These are phyloP conservation scores for Trifolium fragiferum DNA, from an alignment of 306 rosid species.

Conservation along the genomic window DNA sequence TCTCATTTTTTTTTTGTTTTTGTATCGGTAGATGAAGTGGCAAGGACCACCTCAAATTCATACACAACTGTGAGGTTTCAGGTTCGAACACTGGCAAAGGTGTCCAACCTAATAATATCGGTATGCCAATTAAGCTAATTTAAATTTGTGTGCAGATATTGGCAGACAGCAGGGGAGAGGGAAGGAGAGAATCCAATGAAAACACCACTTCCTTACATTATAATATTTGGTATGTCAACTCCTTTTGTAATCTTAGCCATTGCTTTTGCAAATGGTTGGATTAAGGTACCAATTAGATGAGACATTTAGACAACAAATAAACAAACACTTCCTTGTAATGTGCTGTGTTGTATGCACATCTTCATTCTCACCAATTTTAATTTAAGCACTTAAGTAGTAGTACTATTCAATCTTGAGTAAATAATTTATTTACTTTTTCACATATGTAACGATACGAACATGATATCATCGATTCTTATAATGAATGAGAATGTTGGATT, in stretches of 20 bases:
- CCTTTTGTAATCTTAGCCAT: slow-evolving; percentile 98
- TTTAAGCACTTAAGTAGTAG: not conserved
- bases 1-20: too few relatives aligned
- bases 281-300: slow-evolving; percentile 84
- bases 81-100: too few relatives aligned
- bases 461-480: slow-evolving; percentile 18
- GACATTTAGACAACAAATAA: not conserved
- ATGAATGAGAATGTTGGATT: not conserved
- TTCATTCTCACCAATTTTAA: slow-evolving; percentile 7
- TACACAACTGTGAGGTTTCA: too few relatives aligned
- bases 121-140: too few relatives aligned
- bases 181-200: slow-evolving; percentile 98
- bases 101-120: too few relatives aligned
- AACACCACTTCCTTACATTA: slow-evolving; percentile 94
- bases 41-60: too few relatives aligned
- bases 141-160: slow-evolving; percentile 59
- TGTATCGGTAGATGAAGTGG: too few relatives aligned
- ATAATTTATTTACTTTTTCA: slow-evolving; percentile 33
- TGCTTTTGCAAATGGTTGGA: slow-evolving; percentile 97
- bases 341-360: not conserved
- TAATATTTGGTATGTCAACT: slow-evolving; percentile 96
- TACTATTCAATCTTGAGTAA: slow-evolving; percentile 19
- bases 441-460: slow-evolving; percentile 35
- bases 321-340: slow-evolving; percentile 36
- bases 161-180: slow-evolving; percentile 98